Conservation (phyloP, 129 eudicot species). For the Ambrosia trifida region DNA sequence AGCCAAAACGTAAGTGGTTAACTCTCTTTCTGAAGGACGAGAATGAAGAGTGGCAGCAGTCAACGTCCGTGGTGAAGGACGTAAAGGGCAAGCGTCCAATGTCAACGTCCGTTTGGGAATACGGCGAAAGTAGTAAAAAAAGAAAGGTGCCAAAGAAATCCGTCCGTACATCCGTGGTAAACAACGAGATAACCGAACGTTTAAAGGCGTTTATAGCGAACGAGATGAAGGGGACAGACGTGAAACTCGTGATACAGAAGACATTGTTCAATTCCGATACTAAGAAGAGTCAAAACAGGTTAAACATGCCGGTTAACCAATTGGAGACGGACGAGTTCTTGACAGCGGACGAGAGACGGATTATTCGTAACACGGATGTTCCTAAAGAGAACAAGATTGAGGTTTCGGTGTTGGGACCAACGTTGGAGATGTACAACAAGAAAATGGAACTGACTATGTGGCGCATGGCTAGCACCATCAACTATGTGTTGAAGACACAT, state of each 20-base stretch:
- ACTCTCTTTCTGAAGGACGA: too few relatives aligned
- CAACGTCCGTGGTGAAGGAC: too few relatives aligned
- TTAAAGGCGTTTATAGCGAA: not conserved
- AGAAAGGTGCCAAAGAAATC: not conserved
- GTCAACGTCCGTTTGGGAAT: not conserved
- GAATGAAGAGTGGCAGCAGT: too few relatives aligned
- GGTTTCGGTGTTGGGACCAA: not conserved
- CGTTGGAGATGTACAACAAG: not conserved
- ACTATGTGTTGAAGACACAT: not conserved
- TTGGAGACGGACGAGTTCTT: not conserved
- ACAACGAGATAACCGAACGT: not conserved
- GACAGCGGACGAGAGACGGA: not conserved
- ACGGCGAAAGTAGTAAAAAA: not conserved
- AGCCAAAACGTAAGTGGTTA: too few relatives aligned
- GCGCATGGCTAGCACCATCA: not conserved
- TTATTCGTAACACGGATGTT: not conserved
- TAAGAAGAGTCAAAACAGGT: not conserved
- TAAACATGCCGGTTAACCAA: slow-evolving; percentile 4
- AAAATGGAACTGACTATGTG: not conserved
- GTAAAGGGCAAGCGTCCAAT: not conserved
- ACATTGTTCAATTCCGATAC: not conserved
- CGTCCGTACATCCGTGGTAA: not conserved
- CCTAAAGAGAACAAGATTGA: not conserved
- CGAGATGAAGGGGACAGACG: not conserved
- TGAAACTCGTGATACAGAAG: not conserved